A percentile compares a stretch with the other conserved stretches of the same genome.
These are phyloP conservation scores for Eucalyptus urophylla DNA, from an alignment of 345 rosid species.

Conservation along the genomic window DNA sequence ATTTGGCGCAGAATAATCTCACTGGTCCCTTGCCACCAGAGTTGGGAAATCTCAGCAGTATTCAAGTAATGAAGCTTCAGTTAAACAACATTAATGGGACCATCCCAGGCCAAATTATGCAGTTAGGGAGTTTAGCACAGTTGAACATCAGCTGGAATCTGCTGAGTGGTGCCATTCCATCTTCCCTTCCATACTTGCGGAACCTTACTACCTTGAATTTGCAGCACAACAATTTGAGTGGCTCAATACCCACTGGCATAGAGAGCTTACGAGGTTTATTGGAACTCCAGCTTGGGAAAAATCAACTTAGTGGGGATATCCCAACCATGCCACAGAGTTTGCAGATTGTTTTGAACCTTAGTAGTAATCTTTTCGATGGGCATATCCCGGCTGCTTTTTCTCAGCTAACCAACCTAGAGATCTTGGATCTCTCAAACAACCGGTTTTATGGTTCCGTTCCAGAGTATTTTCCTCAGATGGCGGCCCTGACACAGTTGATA, in stretches of 20 bases:
- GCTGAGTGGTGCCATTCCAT: constrained; percentile 49
- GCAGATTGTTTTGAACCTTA: constrained; percentile 78
- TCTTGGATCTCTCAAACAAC: constrained; percentile 76
- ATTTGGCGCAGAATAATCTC: constrained; percentile 47
- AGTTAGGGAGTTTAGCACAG: constrained; percentile 10
- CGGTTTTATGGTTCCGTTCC: constrained; percentile 44
- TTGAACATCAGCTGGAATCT: constrained; percentile 60
- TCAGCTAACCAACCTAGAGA: constrained; percentile 25
- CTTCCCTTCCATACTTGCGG: constrained; percentile 26
- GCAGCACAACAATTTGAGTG: constrained; percentile 42
- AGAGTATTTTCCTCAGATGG: neutral
- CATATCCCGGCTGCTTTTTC: constrained; percentile 23
- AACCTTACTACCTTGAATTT: constrained; percentile 28
- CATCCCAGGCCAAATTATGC: constrained; percentile 30
- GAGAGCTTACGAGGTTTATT: constrained; percentile 14
- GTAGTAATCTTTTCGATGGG: constrained; percentile 53
- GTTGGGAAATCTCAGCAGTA: constrained; percentile 22
- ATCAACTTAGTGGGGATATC: constrained; percentile 42
- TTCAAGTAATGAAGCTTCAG: constrained; percentile 59
- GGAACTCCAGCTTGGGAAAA: constrained; percentile 69
- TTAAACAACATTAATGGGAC: constrained; percentile 34
- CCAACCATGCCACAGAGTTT: constrained; percentile 48
- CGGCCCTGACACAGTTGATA: constrained; percentile 38
- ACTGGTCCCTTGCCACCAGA: constrained; percentile 30
- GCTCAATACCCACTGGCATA: constrained; percentile 41